These are phyloP conservation scores for Flaveria ramosissima DNA, from an alignment of 129 eudicot species.

Conservation along the genomic window DNA sequence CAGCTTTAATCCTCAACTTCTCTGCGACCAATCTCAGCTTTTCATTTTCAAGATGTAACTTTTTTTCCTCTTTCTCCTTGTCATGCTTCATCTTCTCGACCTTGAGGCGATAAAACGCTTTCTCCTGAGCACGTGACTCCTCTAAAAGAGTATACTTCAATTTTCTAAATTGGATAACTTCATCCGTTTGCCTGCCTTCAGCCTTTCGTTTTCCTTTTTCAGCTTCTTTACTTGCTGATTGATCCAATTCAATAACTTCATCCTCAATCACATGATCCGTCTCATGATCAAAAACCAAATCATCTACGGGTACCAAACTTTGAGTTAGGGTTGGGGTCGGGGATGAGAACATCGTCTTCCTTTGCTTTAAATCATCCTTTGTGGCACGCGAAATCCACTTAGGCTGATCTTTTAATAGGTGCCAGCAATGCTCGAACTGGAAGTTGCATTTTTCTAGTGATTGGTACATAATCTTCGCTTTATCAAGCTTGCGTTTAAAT, in stretches of 20 bases:
- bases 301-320: no score
- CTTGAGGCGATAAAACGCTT: not conserved
- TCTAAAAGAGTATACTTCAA: not conserved
- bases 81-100: not conserved
- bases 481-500: not conserved
- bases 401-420: not conserved
- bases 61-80: not conserved
- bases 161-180: not conserved
- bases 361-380: not conserved
- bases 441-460: not conserved
- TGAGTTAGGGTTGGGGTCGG: not conserved
- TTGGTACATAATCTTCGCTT: not conserved
- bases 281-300: no score
- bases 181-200: not conserved
- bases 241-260: not conserved
- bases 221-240: not conserved
- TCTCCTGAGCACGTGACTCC: not conserved
- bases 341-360: not conserved
- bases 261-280: not conserved
- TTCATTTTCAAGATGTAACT: not conserved
- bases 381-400: not conserved
- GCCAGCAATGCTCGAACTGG: not conserved
- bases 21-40: no score
- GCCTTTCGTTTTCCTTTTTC: not conserved
- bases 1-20: not conserved